Percentiles rank a stretch among this genome's conserved stretches.
These are phyloP conservation scores for Fusarium sp. DNA, from an alignment of 2,329 filamentous ascomycete genomes.

Conservation along the genomic window DNA sequence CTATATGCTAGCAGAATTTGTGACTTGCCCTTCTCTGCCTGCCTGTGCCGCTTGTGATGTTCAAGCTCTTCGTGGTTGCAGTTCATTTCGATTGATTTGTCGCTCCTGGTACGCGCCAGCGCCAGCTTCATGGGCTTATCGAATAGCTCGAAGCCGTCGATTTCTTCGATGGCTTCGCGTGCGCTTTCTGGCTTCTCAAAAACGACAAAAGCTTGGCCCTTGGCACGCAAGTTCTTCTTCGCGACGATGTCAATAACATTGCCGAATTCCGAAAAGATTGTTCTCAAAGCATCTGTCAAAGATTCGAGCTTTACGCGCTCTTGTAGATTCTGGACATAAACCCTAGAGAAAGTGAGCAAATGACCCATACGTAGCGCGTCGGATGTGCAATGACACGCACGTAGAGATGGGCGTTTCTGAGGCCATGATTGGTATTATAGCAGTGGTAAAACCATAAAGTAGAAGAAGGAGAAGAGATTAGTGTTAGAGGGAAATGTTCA, in stretches of 20 bases:
- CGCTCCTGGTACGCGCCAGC: constrained; percentile 83
- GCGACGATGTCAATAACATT: constrained; percentile 85
- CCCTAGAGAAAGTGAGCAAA: constrained; percentile 60
- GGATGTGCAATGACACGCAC: constrained; percentile 79
- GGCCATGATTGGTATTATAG: constrained; percentile 43
- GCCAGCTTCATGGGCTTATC: constrained; percentile 89
- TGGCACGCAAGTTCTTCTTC: constrained; percentile 90
- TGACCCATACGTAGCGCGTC: constrained; percentile 61
- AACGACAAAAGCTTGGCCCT: constrained; percentile 95
- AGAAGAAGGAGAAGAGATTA: too few species aligned
- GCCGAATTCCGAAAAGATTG: constrained; percentile 91
- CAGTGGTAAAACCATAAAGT: too few species aligned
- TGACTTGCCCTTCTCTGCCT: constrained; percentile 86
- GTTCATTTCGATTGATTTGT: constrained; percentile 82
- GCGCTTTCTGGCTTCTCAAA: constrained; percentile 87
- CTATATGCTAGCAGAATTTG: too few species aligned
- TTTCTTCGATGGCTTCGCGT: constrained; percentile 82
- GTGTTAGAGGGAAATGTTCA: too few species aligned
- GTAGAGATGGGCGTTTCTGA: constrained; percentile 66
- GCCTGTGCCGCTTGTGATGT: constrained; percentile 81
- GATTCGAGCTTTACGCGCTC: constrained; percentile 87
- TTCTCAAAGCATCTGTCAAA: constrained; percentile 76
- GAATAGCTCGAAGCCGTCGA: constrained; percentile 93
- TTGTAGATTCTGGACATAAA: constrained; percentile 86
- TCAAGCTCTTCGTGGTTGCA: constrained; percentile 87